Evolutionary conservation across 495 filamentous ascomycete species (phyloP).

Genomic region (Sabuloglossum arenarium): DNA sequence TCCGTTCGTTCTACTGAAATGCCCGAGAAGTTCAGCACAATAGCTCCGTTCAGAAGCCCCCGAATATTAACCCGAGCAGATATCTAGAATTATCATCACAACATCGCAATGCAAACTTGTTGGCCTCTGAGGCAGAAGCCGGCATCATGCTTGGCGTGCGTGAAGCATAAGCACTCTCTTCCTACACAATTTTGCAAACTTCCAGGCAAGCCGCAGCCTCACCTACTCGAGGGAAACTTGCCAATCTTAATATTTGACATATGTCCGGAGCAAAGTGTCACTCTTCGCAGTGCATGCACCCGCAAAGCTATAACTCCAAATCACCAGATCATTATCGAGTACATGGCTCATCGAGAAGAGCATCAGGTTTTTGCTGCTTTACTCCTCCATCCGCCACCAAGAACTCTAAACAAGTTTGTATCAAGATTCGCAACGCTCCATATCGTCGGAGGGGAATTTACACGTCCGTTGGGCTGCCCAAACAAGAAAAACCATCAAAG

Average conservation of each 20-base stretch:
- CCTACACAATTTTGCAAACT: background rate
- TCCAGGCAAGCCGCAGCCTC: background rate
- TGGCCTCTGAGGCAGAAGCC: background rate
- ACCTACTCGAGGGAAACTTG: background rate
- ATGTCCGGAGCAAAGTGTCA: background rate
- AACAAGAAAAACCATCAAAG: background rate
- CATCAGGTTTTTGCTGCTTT: background rate
- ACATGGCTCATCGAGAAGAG: background rate
- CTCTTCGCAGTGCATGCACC: background rate
- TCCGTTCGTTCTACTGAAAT: background rate
- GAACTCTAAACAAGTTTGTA: background rate
- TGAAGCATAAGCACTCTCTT: background rate
- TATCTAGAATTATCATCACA: background rate
- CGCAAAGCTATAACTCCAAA: background rate
- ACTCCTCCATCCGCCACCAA: background rate
- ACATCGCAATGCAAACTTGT: background rate
- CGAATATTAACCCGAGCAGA: background rate
- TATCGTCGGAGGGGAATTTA: background rate
- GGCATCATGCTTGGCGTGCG: background rate
- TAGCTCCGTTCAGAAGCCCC: background rate
- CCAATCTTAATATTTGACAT: background rate
- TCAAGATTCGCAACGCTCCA: background rate
- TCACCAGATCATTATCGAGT: background rate
- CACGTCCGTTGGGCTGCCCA: background rate
- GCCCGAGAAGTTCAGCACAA: background rate